Evolutionary conservation across 306 rosid genomes (phyloP).

Genomic region (Quercus gilva): DNA sequence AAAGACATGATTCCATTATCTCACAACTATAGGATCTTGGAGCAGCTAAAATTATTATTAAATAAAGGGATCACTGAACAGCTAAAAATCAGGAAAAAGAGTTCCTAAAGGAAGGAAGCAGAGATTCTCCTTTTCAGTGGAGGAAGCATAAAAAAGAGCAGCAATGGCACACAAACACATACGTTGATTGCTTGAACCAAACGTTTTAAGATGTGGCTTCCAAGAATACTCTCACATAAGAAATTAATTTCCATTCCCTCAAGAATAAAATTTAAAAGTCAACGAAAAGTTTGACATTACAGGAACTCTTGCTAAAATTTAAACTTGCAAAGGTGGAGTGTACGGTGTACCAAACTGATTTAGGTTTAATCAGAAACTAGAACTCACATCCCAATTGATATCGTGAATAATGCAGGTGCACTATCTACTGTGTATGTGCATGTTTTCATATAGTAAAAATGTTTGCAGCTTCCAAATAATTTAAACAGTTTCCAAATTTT

Average conservation of each 20-base stretch:
- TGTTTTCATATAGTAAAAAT: too few species aligned
- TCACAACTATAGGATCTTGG: conserved; percentile 10
- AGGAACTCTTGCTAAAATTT: background rate
- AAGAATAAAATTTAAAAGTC: background rate
- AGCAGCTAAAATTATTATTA: background rate
- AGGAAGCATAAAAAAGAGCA: background rate
- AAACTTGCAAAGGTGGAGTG: background rate
- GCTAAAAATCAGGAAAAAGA: conserved; percentile 7
- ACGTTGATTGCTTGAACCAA: background rate
- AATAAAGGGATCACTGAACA: background rate
- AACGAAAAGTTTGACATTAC: background rate
- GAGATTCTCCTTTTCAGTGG: background rate
- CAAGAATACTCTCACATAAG: background rate
- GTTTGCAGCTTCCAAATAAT: too few species aligned
- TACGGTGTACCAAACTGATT: background rate
- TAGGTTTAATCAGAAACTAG: background rate
- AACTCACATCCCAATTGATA: background rate
- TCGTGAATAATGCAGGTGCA: too few species aligned
- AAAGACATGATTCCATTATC: conserved; percentile 26
- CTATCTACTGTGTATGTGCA: too few species aligned
- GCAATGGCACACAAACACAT: background rate
- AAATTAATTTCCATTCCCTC: background rate
- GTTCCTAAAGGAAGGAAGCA: conserved; percentile 6
- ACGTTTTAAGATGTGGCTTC: background rate
- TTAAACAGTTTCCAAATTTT: too few species aligned